Base-by-base conservation (phyloP, 2,329 filamentous ascomycete species). In the Fusarium cicatricum region DNA sequence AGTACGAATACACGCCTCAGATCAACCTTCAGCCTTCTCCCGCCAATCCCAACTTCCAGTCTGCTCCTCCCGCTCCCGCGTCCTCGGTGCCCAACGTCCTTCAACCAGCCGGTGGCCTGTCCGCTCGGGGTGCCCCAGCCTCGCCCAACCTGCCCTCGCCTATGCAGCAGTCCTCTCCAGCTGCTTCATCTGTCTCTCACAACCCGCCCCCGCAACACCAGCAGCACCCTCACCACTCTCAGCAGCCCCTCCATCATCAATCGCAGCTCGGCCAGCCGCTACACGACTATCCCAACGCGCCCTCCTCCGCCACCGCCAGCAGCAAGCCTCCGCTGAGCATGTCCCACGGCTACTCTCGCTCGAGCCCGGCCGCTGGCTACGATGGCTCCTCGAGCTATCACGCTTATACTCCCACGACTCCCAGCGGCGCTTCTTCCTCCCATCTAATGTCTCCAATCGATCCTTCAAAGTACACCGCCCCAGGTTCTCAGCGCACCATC, bases 341-440 rank as follows among this genome's bases (percentile, higher is more conserved):
- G 72, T 83, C 89, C 36, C 91, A 94, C 72, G 85, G 82, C 71
- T 94, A 96, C 76, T 93, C 93, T 41, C 85, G 91, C 68, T 95
- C 92, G 52, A 97, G 92, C 74, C 92, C 92, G 44, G 86, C 88
- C 38, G 80, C 80, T 44, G 76, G 78, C 55, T 87, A 84, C 71
- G 84, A 87, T 58, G 72, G 75, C 38, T 72, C 79, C 38, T 71
- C 87, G 55, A 70, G 66, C 70, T 86, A 85, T 69, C 74, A 79
- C 32, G 78, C 84, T 42, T 87, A 86, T 68, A 82, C 82, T 34
- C 82, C 84, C 12, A 85, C 87, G 45, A 92, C 90, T 3, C 86
- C 90, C 29, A 83, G 85, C 49, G 78, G 83, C 70, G 74, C 71
- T 23, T 71, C 78, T 70, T 71, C 82, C 73, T 80, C 80, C 65